Conservation (phyloP, 75 land plant species). For the Sequoia sempervirens region DNA sequence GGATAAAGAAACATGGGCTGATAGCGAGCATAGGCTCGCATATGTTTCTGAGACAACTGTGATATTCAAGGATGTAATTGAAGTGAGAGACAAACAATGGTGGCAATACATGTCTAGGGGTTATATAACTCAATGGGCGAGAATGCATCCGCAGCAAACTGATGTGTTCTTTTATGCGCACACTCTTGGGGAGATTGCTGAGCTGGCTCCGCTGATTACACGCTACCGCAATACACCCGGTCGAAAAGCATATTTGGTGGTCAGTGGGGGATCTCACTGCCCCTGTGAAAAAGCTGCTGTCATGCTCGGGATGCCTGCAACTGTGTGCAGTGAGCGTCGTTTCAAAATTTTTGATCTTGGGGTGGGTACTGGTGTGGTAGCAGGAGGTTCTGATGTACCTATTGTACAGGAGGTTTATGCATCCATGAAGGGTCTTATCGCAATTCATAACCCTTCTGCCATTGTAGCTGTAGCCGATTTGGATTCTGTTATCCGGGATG, state of each 20-base stretch:
- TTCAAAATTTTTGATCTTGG: constrained; percentile 44
- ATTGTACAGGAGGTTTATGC: constrained; percentile 30
- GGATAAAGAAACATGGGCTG: constrained; percentile 49
- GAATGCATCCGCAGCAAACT: constrained; percentile 37
- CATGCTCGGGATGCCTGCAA: constrained; percentile 25
- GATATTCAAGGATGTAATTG: constrained; percentile 40
- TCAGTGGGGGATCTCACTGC: constrained; percentile 30
- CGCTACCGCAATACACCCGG: constrained; percentile 36
- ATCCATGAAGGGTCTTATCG: constrained; percentile 37
- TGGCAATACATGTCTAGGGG: constrained; percentile 41
- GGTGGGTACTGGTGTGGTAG: constrained; percentile 17
- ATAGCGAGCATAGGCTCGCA: constrained; percentile 52
- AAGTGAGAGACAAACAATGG: constrained; percentile 48
- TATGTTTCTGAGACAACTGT: constrained; percentile 51
- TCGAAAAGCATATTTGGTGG: constrained; percentile 37
- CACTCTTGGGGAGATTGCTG: constrained; percentile 21
- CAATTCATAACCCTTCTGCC: constrained; percentile 33
- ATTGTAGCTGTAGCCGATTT: constrained; percentile 30
- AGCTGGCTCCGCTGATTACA: constrained; percentile 31
- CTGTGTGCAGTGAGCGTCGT: constrained; percentile 33
- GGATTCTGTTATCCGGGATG: constrained; percentile 21
- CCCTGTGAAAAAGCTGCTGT: constrained; percentile 41
- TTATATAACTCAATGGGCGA: constrained; percentile 52
- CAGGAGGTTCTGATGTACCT: constrained; percentile 12
- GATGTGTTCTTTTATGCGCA: constrained; percentile 43